phyloP scores from a whole-genome alignment of 139 green algal species.

The Tetraselmis chui region DNA sequence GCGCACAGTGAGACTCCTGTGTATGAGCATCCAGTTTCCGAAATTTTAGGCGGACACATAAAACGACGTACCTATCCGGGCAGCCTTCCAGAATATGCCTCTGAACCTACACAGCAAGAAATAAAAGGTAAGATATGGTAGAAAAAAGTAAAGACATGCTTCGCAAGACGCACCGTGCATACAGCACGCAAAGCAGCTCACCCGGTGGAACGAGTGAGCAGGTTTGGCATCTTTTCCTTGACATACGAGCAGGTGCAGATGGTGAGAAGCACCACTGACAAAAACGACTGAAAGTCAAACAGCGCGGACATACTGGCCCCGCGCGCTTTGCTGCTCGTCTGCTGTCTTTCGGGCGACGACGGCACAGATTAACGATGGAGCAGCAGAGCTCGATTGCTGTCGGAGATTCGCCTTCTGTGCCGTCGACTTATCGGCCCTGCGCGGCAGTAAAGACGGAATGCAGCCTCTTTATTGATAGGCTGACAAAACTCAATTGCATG shows the following conservation, averaged over 20 bases:
- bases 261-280: conserved; percentile 80
- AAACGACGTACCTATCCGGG: conserved; percentile 55
- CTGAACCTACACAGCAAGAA: conserved; percentile 47
- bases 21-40: not conserved
- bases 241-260: conserved; percentile 97
- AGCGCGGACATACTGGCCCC: conserved; percentile 68
- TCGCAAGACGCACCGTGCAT: not conserved
- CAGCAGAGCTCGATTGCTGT: too few species aligned
- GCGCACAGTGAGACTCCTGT: not conserved
- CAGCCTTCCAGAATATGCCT: conserved; percentile 85
- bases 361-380: too few species aligned
- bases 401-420: too few species aligned
- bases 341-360: too few species aligned
- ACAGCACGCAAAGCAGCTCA: conserved; percentile 22
- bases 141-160: not conserved
- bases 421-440: too few species aligned
- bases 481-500: too few species aligned
- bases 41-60: not conserved
- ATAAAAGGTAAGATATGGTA: too few species aligned
- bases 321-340: too few species aligned
- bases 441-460: too few species aligned
- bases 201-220: conserved; percentile 63
- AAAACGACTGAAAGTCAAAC: conserved; percentile 91
- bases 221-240: conserved; percentile 67
- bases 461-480: too few species aligned